Evolutionary conservation across 2,329 filamentous ascomycete genomes (phyloP).

Genomic region (Sarocladium oryzae): DNA sequence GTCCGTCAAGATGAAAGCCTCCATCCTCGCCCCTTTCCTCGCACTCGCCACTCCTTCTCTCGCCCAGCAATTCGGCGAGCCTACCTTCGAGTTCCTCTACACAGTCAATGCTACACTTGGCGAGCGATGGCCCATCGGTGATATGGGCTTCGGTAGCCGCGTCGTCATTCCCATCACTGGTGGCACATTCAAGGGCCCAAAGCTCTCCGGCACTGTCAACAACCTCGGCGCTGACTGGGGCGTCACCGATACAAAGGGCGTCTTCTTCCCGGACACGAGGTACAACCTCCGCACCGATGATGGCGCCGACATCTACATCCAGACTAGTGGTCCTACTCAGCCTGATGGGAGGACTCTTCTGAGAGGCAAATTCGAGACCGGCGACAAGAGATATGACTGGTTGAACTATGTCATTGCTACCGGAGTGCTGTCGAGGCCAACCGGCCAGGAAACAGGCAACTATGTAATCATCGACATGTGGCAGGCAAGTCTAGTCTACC

Average conservation of each 20-base stretch:
- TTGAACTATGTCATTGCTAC: slow-evolving; percentile 27
- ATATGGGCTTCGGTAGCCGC: slow-evolving; percentile 1
- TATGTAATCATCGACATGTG: slow-evolving; percentile 14
- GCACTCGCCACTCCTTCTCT: not conserved
- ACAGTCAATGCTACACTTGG: slow-evolving; percentile 7
- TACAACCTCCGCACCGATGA: slow-evolving; percentile 32
- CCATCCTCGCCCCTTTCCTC: slow-evolving; percentile 11
- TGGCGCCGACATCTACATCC: slow-evolving; percentile 30
- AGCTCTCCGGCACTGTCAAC: slow-evolving; percentile 22
- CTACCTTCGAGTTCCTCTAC: slow-evolving; percentile 14
- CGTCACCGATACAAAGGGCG: slow-evolving; percentile 26
- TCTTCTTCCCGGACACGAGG: slow-evolving; percentile 31
- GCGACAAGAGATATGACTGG: slow-evolving; percentile 28
- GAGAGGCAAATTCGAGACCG: slow-evolving; percentile 27
- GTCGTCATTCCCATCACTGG: slow-evolving; percentile 26
- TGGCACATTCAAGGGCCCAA: slow-evolving; percentile 29
- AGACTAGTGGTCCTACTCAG: slow-evolving; percentile 28
- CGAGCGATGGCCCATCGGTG: not conserved
- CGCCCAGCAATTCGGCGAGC: not conserved
- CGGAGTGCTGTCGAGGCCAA: slow-evolving; percentile 13
- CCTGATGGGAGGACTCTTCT: slow-evolving; percentile 21
- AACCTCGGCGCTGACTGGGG: slow-evolving; percentile 31
- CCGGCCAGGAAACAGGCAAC: not conserved
- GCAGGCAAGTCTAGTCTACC: slow-evolving; percentile 15
- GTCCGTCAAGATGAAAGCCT: not conserved